These are phyloP conservation scores for Saccharomyces hybrid DNA, from an alignment of 1,139 yeast species.

Conservation along the genomic window DNA sequence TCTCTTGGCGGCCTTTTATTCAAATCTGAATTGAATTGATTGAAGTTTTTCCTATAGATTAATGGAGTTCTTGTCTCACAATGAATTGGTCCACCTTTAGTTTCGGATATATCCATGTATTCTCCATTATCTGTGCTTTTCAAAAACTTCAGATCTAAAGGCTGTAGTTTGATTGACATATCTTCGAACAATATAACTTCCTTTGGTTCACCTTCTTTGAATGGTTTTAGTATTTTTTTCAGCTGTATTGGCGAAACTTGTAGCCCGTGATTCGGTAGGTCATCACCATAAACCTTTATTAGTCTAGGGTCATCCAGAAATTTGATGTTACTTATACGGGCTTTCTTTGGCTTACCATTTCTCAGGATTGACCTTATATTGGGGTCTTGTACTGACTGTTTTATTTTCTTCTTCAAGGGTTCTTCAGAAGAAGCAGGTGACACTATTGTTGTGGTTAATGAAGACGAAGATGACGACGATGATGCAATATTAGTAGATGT, in stretches of 20 bases:
- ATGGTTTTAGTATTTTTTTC: constrained; percentile 30
- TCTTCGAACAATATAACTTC: constrained; percentile 21
- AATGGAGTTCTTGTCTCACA: constrained; percentile 22
- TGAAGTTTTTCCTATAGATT: constrained; percentile 22
- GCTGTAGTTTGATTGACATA: constrained; percentile 4
- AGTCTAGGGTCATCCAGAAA: constrained; percentile 24
- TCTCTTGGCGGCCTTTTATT: constrained; percentile 23
- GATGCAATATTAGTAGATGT: neutral
- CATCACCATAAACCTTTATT: constrained; percentile 31
- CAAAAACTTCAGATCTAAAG: constrained; percentile 1
- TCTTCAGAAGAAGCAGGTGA: constrained; percentile 5
- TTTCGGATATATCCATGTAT: constrained; percentile 25
- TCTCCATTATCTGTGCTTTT: constrained; percentile 9
- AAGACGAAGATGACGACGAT: neutral
- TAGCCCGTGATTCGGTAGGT: constrained; percentile 26
- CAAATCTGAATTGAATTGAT: constrained; percentile 23
- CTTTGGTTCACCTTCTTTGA: constrained; percentile 31
- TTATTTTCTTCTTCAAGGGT: constrained; percentile 2
- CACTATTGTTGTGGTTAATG: constrained; percentile 4
- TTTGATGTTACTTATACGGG: constrained; percentile 14
- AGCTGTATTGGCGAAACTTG: constrained; percentile 26
- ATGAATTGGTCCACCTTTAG: constrained; percentile 27
- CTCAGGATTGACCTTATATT: constrained; percentile 20
- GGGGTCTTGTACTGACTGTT: constrained; percentile 2
- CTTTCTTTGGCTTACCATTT: constrained; percentile 6